Conservation (phyloP, 2,329 filamentous ascomycete genomes). For the Pyrenophora teres region DNA sequence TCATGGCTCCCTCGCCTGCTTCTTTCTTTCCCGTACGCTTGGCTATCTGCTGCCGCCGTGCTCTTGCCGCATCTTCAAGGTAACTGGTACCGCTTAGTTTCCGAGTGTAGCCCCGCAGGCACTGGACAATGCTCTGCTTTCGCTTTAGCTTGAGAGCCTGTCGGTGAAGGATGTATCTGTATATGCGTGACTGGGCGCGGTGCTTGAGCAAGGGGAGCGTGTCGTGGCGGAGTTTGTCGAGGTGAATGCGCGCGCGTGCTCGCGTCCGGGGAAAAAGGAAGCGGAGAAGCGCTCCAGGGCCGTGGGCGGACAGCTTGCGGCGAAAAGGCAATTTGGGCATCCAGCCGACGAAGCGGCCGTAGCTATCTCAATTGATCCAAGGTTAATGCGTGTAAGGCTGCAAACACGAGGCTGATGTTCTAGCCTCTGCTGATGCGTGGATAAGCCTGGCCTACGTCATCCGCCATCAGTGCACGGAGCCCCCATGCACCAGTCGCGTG, state of each 20-base stretch:
- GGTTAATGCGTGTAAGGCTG: conserved; percentile 6
- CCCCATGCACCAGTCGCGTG: conserved; percentile 6
- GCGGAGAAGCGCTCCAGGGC: conserved; percentile 57
- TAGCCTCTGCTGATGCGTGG: conserved; percentile 14
- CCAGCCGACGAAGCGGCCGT: conserved; percentile 25
- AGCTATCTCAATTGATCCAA: conserved; percentile 13
- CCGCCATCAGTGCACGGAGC: conserved; percentile 7
- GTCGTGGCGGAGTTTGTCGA: conserved; percentile 74
- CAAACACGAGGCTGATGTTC: conserved; percentile 6
- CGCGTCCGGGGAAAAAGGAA: conserved; percentile 70
- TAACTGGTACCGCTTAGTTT: conserved; percentile 31
- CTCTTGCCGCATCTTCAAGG: conserved; percentile 42
- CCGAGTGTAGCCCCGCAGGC: conserved; percentile 41
- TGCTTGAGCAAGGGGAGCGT: conserved; percentile 73
- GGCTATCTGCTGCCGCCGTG: conserved; percentile 40
- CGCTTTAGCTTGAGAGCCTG: conserved; percentile 52
- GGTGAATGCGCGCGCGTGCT: conserved; percentile 66
- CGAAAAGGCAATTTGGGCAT: conserved; percentile 43
- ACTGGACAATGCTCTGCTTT: conserved; percentile 37
- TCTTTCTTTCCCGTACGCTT: conserved; percentile 29
- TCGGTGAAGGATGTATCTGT: conserved; percentile 70
- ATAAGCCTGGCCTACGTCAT: conserved; percentile 22
- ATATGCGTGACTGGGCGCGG: conserved; percentile 75
- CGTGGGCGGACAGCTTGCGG: conserved; percentile 38
- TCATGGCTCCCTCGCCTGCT: conserved; percentile 30